These are phyloP conservation scores for Xylaria hypoxylon DNA, from an alignment of 2,329 filamentous ascomycete genomes.

Conservation along the genomic window DNA sequence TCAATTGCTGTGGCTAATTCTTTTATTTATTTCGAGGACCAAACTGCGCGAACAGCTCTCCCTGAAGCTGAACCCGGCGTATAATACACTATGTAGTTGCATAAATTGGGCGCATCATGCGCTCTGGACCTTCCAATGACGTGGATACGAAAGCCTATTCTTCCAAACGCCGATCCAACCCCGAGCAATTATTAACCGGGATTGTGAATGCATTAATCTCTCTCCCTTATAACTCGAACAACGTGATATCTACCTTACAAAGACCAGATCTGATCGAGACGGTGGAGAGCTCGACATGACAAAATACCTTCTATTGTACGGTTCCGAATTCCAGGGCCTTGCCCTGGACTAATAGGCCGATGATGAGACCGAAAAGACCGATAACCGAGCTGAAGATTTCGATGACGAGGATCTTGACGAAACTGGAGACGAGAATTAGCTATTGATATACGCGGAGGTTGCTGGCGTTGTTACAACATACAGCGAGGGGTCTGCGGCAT, in stretches of 20 bases:
- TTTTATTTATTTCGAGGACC: constrained; percentile 33
- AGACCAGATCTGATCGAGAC: constrained; percentile 18
- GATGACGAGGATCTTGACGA: constrained; percentile 98
- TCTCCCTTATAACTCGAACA: constrained; percentile 25
- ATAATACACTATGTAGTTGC: constrained; percentile 38
- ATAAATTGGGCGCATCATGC: constrained; percentile 30
- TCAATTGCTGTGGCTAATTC: constrained; percentile 21
- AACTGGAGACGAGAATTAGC: constrained; percentile 63
- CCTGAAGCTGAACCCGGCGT: constrained; percentile 24
- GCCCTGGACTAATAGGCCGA: constrained; percentile 87
- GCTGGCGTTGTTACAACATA: constrained; percentile 69
- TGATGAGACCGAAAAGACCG: constrained; percentile 94
- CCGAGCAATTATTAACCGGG: constrained; percentile 34
- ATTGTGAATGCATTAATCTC: constrained; percentile 37
- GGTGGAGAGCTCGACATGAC: background rate
- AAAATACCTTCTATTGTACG: constrained; percentile 42
- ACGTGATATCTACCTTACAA: constrained; percentile 21
- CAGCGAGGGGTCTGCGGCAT: constrained; percentile 92
- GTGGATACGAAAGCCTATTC: constrained; percentile 30
- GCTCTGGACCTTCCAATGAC: constrained; percentile 31
- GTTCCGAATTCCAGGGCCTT: constrained; percentile 81
- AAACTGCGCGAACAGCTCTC: constrained; percentile 27
- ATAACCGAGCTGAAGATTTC: constrained; percentile 99
- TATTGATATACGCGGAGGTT: background rate
- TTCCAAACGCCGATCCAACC: constrained; percentile 41